Evolutionary conservation across 257 asterid genomes (phyloP).

Genomic region (Echium plantagineum): DNA sequence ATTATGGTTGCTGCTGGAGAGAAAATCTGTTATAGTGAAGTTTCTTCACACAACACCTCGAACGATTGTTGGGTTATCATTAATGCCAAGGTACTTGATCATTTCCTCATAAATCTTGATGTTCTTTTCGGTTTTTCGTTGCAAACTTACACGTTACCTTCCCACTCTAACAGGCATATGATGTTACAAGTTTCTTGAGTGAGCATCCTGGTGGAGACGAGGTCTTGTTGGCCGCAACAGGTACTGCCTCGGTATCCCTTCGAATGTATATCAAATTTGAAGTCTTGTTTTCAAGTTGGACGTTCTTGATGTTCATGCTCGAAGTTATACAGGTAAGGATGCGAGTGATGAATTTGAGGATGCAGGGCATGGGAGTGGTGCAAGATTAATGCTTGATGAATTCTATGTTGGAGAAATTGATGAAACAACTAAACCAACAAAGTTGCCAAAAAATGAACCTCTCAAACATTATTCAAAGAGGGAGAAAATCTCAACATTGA

Average conservation of each 20-base stretch:
- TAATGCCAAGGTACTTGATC: slow-evolving; percentile 38
- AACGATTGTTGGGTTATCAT: slow-evolving; percentile 62
- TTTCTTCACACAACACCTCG: slow-evolving; percentile 42
- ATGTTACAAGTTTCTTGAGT: slow-evolving; percentile 48
- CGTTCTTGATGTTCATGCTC: too few relatives aligned
- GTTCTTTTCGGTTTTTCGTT: neutral
- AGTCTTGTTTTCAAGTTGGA: too few relatives aligned
- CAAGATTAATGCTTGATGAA: slow-evolving; percentile 71
- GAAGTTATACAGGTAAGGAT: slow-evolving; percentile 60
- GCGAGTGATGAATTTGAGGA: slow-evolving; percentile 73
- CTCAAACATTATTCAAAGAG: neutral
- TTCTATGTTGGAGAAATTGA: slow-evolving; percentile 56
- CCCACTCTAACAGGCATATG: slow-evolving; percentile 25
- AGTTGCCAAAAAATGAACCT: neutral
- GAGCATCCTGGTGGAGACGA: slow-evolving; percentile 84
- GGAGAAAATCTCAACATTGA: slow-evolving; percentile 8
- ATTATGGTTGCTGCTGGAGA: slow-evolving; percentile 14
- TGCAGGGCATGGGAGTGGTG: slow-evolving; percentile 75
- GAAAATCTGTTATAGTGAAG: slow-evolving; percentile 26
- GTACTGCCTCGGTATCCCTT: slow-evolving; percentile 11
- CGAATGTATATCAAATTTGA: too few relatives aligned
- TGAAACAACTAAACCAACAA: slow-evolving; percentile 13
- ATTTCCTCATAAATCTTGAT: neutral
- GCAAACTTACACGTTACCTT: neutral
- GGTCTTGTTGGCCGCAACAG: slow-evolving; percentile 47